phyloP scores from a whole-genome alignment of 2,329 filamentous ascomycete genomes.

The Beauveria caledonica region DNA sequence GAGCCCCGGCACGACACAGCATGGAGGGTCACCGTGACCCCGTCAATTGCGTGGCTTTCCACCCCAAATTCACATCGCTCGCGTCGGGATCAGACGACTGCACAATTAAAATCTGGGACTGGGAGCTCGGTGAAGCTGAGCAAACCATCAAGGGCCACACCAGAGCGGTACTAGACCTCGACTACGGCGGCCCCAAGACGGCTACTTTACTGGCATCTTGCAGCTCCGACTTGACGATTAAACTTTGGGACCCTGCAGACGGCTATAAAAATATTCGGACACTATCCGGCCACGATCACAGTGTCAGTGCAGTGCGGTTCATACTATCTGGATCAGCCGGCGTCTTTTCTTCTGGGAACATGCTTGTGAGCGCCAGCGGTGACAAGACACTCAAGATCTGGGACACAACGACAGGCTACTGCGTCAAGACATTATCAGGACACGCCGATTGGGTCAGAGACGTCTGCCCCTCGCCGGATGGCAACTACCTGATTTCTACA shows the following conservation, averaged over 20 bases:
- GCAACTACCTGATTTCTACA: constrained; percentile 72
- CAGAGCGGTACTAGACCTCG: constrained; percentile 77
- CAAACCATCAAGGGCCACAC: constrained; percentile 88
- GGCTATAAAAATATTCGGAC: constrained; percentile 95
- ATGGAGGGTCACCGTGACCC: constrained; percentile 75
- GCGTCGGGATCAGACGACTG: constrained; percentile 87
- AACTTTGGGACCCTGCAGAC: constrained; percentile 86
- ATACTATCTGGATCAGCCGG: constrained; percentile 76
- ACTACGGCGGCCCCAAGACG: constrained; percentile 79
- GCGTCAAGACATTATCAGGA: constrained; percentile 79
- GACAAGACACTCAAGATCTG: constrained; percentile 82
- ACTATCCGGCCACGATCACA: constrained; percentile 85
- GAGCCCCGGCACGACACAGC: constrained; percentile 69
- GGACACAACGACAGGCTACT: constrained; percentile 90
- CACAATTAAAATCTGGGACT: constrained; percentile 96
- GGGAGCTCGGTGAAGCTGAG: constrained; percentile 87
- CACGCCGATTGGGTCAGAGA: constrained; percentile 90
- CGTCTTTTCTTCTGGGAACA: constrained; percentile 69
- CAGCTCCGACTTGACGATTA: constrained; percentile 85
- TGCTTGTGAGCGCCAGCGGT: constrained; percentile 77
- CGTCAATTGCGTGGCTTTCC: constrained; percentile 84
- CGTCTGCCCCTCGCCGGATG: constrained; percentile 73
- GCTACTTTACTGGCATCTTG: constrained; percentile 59
- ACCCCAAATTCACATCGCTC: constrained; percentile 82
- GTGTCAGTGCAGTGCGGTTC: constrained; percentile 80